Base-by-base conservation (phyloP, 1,284 basidiomycete genomes). In the Rhodotorula sp. region DNA sequence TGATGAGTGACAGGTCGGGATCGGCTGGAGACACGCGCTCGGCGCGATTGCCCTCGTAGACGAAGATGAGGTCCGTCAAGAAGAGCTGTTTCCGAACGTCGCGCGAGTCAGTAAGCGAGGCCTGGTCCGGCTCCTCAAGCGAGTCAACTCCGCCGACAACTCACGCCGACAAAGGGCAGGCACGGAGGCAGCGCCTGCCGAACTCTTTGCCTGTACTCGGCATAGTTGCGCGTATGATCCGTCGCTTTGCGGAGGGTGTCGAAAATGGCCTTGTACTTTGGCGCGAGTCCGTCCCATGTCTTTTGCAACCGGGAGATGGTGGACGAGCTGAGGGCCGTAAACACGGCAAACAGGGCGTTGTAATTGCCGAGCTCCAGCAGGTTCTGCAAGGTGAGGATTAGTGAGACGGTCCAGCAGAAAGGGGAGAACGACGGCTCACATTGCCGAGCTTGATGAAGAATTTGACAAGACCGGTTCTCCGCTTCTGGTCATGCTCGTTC, bases 11-110 rank as follows among this genome's bases (percentile, higher is more conserved):
- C 80, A 92, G 89, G 62, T 87, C 86, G 4, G 89, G 84, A 66
- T 88, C 88, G 22, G 71, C 46, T 12, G 80, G 91, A 18, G 92
- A 91, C n/a, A 88, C 85, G 73, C 95, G 86, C 76, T 88, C 85
- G 14, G 90, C 89, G 14, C 93, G 89, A 80, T 98, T 98, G 51
- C 95, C 95, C 78, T 96, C 95, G 64, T 91, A 87, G 77, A 93
- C 95, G 82, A 98, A 99, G 60, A 74, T 70, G 2, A 94, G 83
- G 57, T 91, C 91, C 88, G 75, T n/a, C 79, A 67, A 67, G 62
- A 58, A 61, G n/a, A 76, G 61, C 69, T 71, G 66, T 30, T 4
- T 42, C 10, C 37, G 10, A 3, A n/a, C 10, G 42, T 30, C 20
- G 44, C 18, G 37, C 37, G 10, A 2, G 37, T 42, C n/a, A 24